phyloP scores from a whole-genome alignment of 345 rosid species.

The Litchi chinensis region DNA sequence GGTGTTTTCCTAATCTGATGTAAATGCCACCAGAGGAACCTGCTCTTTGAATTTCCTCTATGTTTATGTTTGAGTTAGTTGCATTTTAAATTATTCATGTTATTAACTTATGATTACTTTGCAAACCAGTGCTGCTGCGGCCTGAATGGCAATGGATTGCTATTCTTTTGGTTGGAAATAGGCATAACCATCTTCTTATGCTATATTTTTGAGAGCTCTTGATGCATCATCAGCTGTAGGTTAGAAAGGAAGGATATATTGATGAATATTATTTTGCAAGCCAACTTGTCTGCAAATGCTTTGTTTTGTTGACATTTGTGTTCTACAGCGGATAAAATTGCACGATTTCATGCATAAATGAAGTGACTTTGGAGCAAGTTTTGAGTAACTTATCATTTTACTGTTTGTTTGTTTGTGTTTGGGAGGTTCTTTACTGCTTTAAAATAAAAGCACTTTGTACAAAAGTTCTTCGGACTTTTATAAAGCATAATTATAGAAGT shows the following conservation, averaged over 20 bases:
- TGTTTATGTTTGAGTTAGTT: neutral
- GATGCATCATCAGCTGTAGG: neutral
- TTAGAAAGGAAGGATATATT: neutral
- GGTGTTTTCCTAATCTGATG: conserved; percentile 3
- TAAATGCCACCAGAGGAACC: conserved; percentile 13
- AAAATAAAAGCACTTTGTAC: no score
- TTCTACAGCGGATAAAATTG: neutral
- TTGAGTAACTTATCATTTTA: no score
- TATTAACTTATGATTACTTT: neutral
- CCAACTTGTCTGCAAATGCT: neutral
- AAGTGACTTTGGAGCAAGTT: neutral
- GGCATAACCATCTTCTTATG: neutral
- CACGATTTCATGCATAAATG: conserved; percentile 20
- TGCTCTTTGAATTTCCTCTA: neutral
- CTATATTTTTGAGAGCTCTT: neutral
- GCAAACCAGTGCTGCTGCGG: neutral
- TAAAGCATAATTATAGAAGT: no score
- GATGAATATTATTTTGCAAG: neutral
- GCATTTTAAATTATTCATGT: neutral
- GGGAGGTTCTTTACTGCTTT: no score
- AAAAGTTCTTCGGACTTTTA: no score
- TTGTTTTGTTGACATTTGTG: neutral
- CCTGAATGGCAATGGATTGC: neutral
- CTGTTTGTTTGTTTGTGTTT: no score
- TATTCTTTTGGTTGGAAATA: neutral